phyloP scores from a whole-genome alignment of 805 yeast species.

The Pichia manshurica region DNA sequence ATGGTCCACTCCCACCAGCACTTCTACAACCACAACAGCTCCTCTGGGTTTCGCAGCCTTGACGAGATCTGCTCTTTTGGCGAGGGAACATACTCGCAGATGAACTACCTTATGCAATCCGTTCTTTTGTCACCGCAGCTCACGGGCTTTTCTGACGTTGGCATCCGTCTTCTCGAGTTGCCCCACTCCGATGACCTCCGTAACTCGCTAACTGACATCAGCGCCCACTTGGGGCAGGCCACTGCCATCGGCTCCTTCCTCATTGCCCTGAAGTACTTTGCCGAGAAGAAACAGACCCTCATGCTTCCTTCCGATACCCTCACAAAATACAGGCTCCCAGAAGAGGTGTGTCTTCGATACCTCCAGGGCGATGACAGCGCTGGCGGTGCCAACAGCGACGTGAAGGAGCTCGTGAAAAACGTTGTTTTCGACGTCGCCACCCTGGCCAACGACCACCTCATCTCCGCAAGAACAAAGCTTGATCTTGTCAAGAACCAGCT shows the following conservation, averaged over 20 bases:
- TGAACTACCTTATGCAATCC: slow-evolving; percentile 61
- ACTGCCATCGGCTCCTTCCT: slow-evolving; percentile 62
- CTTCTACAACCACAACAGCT: slow-evolving; percentile 43
- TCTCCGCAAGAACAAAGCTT: slow-evolving; percentile 60
- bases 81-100: slow-evolving; percentile 72
- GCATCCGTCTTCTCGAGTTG: slow-evolving; percentile 41
- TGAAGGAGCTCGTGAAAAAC: slow-evolving; percentile 39
- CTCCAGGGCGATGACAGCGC: slow-evolving; percentile 37
- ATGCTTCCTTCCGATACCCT: slow-evolving; percentile 60
- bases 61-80: slow-evolving; percentile 70
- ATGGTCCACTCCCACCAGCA: slow-evolving; percentile 54
- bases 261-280: slow-evolving; percentile 54
- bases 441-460: slow-evolving; percentile 72
- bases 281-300: slow-evolving; percentile 43
- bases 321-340: slow-evolving; percentile 49
- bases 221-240: slow-evolving; percentile 82
- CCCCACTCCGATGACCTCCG: slow-evolving; percentile 31
- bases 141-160: slow-evolving; percentile 42
- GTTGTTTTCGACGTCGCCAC: slow-evolving; percentile 66
- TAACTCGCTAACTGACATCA: slow-evolving; percentile 46
- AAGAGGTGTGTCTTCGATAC: slow-evolving; percentile 53
- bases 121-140: slow-evolving; percentile 50
- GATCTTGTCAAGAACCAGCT: slow-evolving; percentile 26
- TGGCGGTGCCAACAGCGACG: slow-evolving; percentile 16
- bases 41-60: slow-evolving; percentile 35